These are phyloP conservation scores for Syzygium malaccense DNA, from an alignment of 441 rosid genomes.

Conservation along the genomic window DNA sequence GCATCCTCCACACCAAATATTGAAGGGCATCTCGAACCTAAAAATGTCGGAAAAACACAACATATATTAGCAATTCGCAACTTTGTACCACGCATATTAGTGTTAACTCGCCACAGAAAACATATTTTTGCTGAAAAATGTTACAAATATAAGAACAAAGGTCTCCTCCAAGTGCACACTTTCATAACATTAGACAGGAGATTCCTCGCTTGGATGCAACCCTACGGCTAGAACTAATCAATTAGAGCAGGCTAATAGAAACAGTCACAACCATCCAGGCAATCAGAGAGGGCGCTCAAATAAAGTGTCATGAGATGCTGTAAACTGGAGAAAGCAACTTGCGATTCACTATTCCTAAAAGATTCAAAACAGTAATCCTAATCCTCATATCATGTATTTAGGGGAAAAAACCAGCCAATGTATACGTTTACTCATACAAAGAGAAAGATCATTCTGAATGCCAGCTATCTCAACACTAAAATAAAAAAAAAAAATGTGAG, in stretches of 20 bases:
- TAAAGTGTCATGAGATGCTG: neutral
- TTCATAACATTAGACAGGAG: neutral
- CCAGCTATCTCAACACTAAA: neutral
- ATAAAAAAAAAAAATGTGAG: neutral
- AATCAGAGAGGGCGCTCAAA: neutral
- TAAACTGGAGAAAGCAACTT: neutral
- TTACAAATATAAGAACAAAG: neutral
- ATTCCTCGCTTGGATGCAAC: neutral
- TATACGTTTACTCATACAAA: neutral
- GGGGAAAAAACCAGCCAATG: neutral
- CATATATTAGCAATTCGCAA: neutral
- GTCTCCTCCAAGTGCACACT: neutral
- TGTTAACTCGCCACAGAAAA: neutral
- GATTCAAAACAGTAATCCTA: neutral
- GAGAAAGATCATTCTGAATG: neutral
- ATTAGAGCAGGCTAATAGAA: too few species aligned
- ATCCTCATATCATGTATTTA: neutral
- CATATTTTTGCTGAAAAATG: neutral
- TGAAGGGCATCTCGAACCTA: slow-evolving; percentile 96
- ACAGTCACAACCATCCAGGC: too few species aligned
- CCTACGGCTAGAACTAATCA: neutral
- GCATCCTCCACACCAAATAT: slow-evolving; percentile 97
- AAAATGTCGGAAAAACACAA: neutral
- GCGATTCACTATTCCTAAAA: neutral
- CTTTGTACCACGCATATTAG: neutral